Evolutionary conservation across 1,284 basidiomycete genomes (phyloP).

Genomic region (Naganishia sp.): DNA sequence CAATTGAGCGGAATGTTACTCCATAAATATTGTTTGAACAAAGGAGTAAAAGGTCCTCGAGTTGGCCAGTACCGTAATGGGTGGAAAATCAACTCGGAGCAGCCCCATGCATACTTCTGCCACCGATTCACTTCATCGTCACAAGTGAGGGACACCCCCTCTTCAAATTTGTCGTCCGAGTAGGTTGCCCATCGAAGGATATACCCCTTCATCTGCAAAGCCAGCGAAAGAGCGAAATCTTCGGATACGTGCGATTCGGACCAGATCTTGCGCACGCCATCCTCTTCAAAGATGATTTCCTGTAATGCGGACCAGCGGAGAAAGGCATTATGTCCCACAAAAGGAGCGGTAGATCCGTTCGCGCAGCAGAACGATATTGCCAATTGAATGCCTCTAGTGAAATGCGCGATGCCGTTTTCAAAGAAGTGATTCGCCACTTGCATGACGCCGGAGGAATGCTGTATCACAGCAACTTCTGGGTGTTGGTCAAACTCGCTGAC

Average conservation of each 20-base stretch:
- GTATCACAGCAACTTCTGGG: slow-evolving; percentile 78
- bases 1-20: slow-evolving; percentile 58
- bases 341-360: slow-evolving; percentile 58
- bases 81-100: slow-evolving; percentile 69
- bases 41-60: slow-evolving; percentile 72
- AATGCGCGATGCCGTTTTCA: slow-evolving; percentile 64
- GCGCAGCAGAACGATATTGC: slow-evolving; percentile 67
- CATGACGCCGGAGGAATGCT: slow-evolving; percentile 62
- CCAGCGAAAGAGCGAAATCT: slow-evolving; percentile 36
- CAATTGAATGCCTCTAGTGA: slow-evolving; percentile 72
- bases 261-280: slow-evolving; percentile 73
- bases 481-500: slow-evolving; percentile 73
- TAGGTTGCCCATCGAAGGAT: slow-evolving; percentile 82
- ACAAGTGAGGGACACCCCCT: slow-evolving; percentile 71
- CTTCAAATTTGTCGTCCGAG: slow-evolving; percentile 75
- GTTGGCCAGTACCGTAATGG: slow-evolving; percentile 71
- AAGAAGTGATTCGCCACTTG: slow-evolving; percentile 83
- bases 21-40: slow-evolving; percentile 76
- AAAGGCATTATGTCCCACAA: slow-evolving; percentile 54
- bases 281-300: slow-evolving; percentile 71
- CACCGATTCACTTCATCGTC: slow-evolving; percentile 65
- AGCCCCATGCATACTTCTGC: slow-evolving; percentile 70
- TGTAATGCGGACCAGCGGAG: slow-evolving; percentile 82
- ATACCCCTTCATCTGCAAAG: slow-evolving; percentile 58
- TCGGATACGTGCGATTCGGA: slow-evolving; percentile 76